A percentile compares a stretch with the other conserved stretches of the same genome.
These are phyloP conservation scores for Aspergillus awamori DNA, from an alignment of 2,329 filamentous ascomycete species.

Conservation along the genomic window DNA sequence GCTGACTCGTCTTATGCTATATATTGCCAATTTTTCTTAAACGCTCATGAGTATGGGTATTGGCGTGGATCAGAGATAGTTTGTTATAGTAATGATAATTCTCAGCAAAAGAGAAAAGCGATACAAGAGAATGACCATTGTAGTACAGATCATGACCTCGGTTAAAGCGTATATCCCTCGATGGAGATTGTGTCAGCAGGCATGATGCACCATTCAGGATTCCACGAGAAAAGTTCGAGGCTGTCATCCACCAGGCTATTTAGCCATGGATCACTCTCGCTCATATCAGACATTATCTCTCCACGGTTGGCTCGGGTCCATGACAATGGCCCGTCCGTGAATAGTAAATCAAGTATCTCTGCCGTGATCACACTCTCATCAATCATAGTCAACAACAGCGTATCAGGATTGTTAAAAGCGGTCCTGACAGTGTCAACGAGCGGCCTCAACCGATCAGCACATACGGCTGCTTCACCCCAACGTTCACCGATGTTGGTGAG, in stretches of 20 bases:
- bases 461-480: not conserved
- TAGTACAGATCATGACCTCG: not conserved
- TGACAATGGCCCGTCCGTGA: not conserved
- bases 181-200: not conserved
- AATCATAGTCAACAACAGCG: not conserved
- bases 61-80: too few species aligned
- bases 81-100: too few species aligned
- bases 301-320: not conserved
- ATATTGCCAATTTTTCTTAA: too few species aligned
- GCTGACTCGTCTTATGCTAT: too few species aligned
- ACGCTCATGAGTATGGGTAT: too few species aligned
- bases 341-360: not conserved
- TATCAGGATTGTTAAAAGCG: not conserved
- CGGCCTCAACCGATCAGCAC: not conserved
- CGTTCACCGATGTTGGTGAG: not conserved
- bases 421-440: not conserved
- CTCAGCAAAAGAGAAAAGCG: too few species aligned
- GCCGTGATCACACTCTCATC: not conserved
- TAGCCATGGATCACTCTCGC: not conserved
- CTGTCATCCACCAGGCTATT: not conserved
- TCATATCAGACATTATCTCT: not conserved
- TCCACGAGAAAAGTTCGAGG: not conserved
- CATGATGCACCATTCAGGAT: not conserved
- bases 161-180: not conserved
- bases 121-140: not conserved